Conservation (phyloP, 1,139 yeast species). For the Debaryomycetaceae sp. region DNA sequence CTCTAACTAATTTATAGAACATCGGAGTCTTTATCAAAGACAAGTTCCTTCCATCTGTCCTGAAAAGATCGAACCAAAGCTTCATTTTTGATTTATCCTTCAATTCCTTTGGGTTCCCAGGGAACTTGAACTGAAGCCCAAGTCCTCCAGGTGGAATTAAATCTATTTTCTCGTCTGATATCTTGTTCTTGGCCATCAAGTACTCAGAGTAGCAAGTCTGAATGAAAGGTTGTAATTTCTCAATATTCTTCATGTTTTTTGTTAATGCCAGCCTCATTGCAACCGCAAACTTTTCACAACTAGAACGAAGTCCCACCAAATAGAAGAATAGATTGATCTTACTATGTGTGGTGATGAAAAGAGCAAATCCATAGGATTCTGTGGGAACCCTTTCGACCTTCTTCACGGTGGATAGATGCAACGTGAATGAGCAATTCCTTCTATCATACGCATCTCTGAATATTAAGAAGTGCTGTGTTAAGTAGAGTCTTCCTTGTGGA, state of each 20-base stretch:
- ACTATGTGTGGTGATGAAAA: constrained; percentile 67
- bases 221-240: constrained; percentile 61
- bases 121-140: constrained; percentile 79
- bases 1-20: constrained; percentile 78
- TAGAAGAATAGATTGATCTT: constrained; percentile 63
- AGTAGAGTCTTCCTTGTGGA: constrained; percentile 58
- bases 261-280: constrained; percentile 59
- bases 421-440: constrained; percentile 61
- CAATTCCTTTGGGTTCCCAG: constrained; percentile 78
- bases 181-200: constrained; percentile 59
- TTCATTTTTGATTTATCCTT: constrained; percentile 85
- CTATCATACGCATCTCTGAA: constrained; percentile 70
- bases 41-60: constrained; percentile 79
- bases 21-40: constrained; percentile 70
- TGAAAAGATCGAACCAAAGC: constrained; percentile 88
- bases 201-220: constrained; percentile 83
- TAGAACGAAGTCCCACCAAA: constrained; percentile 74
- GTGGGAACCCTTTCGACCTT: constrained; percentile 85
- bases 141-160: constrained; percentile 79
- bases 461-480: constrained; percentile 73
- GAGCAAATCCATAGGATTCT: constrained; percentile 72
- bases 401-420: constrained; percentile 76
- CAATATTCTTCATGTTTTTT: constrained; percentile 62
- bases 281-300: constrained; percentile 78
- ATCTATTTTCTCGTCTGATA: constrained; percentile 41